These are phyloP conservation scores for Blepharisma undulans DNA, from an alignment of 169 alveolate genomes.

Conservation along the genomic window DNA sequence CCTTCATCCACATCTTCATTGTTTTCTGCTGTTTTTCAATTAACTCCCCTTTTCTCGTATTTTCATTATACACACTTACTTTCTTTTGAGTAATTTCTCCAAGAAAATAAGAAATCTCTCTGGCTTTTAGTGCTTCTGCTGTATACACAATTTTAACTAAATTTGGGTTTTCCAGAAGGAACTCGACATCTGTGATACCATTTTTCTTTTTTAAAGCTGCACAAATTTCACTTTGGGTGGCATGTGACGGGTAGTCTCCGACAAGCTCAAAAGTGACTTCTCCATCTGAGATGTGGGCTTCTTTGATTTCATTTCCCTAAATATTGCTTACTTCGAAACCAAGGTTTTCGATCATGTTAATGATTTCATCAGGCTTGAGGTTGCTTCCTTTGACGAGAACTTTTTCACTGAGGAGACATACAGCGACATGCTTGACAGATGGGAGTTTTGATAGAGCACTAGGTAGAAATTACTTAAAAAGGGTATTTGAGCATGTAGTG, in stretches of 20 bases:
- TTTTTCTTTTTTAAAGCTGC: neutral
- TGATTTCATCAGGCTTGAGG: neutral
- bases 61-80: neutral
- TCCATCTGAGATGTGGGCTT: neutral
- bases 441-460: neutral
- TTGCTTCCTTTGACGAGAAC: constrained; percentile 1
- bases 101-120: neutral
- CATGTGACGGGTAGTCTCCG: neutral
- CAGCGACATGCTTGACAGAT: constrained; percentile 5
- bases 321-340: constrained; percentile 18
- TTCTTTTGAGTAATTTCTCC: neutral
- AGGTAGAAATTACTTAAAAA: neutral
- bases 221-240: neutral
- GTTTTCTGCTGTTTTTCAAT: neutral
- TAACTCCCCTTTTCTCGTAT: neutral
- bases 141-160: neutral
- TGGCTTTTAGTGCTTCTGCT: constrained; percentile 17
- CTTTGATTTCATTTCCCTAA: constrained; percentile 22
- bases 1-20: neutral
- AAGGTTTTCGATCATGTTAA: neutral
- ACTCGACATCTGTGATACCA: neutral
- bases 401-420: constrained; percentile 19
- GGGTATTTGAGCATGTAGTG: constrained; percentile 31
- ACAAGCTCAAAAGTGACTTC: neutral
- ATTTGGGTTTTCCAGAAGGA: neutral